Conservation (phyloP, 176 grass and related monocot species). For the Musa beccarii region DNA sequence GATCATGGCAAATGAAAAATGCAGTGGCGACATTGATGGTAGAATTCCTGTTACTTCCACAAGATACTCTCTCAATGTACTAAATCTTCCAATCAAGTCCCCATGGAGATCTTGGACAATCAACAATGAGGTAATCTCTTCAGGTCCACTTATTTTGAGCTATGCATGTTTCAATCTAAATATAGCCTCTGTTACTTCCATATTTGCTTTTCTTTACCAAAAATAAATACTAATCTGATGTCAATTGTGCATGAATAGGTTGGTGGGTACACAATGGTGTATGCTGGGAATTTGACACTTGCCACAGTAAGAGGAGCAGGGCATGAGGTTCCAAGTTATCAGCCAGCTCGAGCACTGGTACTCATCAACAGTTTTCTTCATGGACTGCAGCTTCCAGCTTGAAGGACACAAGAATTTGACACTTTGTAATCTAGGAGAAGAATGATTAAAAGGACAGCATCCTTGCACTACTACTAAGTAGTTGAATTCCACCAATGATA, state of each 20-base stretch:
- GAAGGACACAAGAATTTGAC: not conserved
- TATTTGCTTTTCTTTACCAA: not conserved
- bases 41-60: slow-evolving; percentile 70
- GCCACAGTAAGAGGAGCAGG: slow-evolving; percentile 87
- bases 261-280: slow-evolving; percentile 49
- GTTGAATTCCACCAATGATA: too few relatives aligned
- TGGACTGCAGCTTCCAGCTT: slow-evolving; percentile 39
- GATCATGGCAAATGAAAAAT: not conserved
- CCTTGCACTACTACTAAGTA: too few relatives aligned
- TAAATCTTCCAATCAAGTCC: slow-evolving; percentile 31
- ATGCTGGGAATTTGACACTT: slow-evolving; percentile 60
- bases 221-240: not conserved
- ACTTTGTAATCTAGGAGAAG: too few relatives aligned
- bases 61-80: slow-evolving; percentile 68
- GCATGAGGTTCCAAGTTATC: slow-evolving; percentile 75
- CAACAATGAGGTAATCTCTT: slow-evolving; percentile 31
- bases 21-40: slow-evolving; percentile 65
- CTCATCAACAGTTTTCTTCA: slow-evolving; percentile 43
- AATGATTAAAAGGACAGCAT: too few relatives aligned
- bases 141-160: not conserved
- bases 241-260: slow-evolving; percentile 30
- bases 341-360: slow-evolving; percentile 43
- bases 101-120: slow-evolving; percentile 67
- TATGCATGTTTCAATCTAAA: not conserved
- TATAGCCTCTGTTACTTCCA: not conserved